Percentiles rank a stretch among this genome's conserved stretches.
These are phyloP conservation scores for Rhodotorula sp. DNA, from an alignment of 1,284 basidiomycete genomes.

Conservation along the genomic window DNA sequence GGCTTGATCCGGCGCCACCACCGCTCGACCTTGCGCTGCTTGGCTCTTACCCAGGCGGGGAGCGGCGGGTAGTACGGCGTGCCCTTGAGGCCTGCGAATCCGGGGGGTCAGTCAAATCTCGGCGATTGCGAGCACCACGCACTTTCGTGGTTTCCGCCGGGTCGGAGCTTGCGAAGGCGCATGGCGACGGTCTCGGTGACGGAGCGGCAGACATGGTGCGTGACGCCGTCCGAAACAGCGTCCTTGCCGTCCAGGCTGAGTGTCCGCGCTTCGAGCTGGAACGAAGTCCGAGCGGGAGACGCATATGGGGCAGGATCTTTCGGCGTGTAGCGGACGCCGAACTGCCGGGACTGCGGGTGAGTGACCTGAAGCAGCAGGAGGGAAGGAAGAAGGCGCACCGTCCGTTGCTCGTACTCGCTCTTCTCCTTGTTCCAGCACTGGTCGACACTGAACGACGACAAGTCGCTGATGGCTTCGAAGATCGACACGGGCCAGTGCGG, in stretches of 20 bases:
- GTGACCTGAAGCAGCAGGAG: not conserved
- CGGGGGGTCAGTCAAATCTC: not conserved
- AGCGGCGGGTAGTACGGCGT: not conserved
- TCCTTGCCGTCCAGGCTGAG: too few species aligned
- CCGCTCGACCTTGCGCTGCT: not conserved
- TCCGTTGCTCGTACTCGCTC: not conserved
- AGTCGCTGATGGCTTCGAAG: constrained; percentile 5
- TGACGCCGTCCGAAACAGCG: not conserved
- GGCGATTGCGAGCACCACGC: not conserved
- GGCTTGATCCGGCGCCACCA: constrained; percentile 6
- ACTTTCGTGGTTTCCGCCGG: constrained; percentile 3
- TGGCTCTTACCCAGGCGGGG: not conserved
- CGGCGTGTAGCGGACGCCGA: not conserved
- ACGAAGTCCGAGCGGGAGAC: not conserved
- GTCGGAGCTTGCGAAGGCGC: not conserved
- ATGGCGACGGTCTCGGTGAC: not conserved
- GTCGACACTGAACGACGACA: not conserved
- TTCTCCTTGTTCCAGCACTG: not conserved
- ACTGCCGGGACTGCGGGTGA: not conserved
- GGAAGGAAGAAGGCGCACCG: not conserved
- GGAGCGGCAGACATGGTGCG: constrained; percentile 11
- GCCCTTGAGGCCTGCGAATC: constrained; percentile 1
- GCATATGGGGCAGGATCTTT: not conserved
- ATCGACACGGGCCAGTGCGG: constrained; percentile 7
- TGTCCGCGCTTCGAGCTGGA: not conserved